Percentiles rank a stretch among this genome's conserved stretches.
Conservation (phyloP, 2,329 filamentous ascomycete genomes). For the Onygenales sp. region DNA sequence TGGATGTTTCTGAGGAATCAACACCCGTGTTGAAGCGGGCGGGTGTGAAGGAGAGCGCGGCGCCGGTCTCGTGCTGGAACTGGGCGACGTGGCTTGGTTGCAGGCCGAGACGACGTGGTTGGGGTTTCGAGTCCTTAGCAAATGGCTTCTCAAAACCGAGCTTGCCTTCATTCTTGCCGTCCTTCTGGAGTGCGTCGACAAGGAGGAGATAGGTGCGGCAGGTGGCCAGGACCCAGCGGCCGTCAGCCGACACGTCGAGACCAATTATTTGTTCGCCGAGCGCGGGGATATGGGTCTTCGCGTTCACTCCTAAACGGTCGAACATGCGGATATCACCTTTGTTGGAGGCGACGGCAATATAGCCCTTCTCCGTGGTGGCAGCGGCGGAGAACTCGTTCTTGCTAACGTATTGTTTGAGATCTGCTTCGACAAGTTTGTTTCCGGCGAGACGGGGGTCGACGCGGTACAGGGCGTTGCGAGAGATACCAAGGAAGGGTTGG, state of each 20-base stretch:
- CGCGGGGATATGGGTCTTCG: conserved; percentile 93
- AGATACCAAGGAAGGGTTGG: conserved; percentile 90
- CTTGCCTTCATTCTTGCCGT: conserved; percentile 93
- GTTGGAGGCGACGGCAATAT: conserved; percentile 92
- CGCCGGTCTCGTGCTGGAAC: conserved; percentile 92
- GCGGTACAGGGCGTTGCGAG: conserved; percentile 84
- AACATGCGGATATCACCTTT: conserved; percentile 97
- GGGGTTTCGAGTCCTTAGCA: conserved; percentile 83
- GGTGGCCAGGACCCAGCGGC: conserved; percentile 89
- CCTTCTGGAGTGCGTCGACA: conserved; percentile 81
- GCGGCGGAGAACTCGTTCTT: conserved; percentile 97
- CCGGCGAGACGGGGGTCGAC: conserved; percentile 84
- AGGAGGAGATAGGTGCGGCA: conserved; percentile 91
- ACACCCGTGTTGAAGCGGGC: conserved; percentile 90
- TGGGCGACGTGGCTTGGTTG: conserved; percentile 90
- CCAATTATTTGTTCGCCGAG: conserved; percentile 92
- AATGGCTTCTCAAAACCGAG: conserved; percentile 96
- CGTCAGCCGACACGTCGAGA: conserved; percentile 89
- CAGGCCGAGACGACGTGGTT: conserved; percentile 79
- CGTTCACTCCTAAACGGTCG: conserved; percentile 90
- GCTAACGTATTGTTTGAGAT: conserved; percentile 90
- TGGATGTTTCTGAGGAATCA: conserved; percentile 74
- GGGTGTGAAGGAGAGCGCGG: conserved; percentile 75
- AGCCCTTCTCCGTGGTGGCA: conserved; percentile 91
- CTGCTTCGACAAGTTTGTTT: conserved; percentile 82